Evolutionary conservation across 2,329 filamentous ascomycete genomes (phyloP), one percentile per base, ranked within the genome.

Genomic region (Nemania bipapillata): DNA sequence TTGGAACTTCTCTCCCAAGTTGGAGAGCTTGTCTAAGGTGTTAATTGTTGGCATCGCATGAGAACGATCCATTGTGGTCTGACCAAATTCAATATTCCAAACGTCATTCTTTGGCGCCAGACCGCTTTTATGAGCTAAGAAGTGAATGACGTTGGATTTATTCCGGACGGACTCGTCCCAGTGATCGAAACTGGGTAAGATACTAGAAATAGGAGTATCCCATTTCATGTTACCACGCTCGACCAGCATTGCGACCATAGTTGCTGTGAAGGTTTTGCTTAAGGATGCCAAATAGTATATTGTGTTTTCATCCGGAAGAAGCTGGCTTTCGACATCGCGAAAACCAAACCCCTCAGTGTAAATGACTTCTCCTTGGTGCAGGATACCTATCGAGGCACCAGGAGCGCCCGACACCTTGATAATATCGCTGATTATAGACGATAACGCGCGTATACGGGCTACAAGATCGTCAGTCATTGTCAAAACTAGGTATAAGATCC

Each of bases 331-430:
- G 4, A 56, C 32, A 56, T 56, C 53, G 5, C 32, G 35, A 26
- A 20, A 56, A 26, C 53, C 53, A 32, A 37, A 56, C 1, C 32
- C 30, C 32, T 30, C 32, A 6, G 30, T 40, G 20, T 56, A 15
- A 30, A 56, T 42, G 12, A 24, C 32, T 12, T 56, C 53, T 35
- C 53, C 53, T 17, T 56, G 53, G 28, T 56, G 53, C 20, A 56
- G 5, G 9, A 40, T n/a, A 12, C 53, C 32, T 40, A 56, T 20
- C 2, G 53, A 56, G 32, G 22, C 20, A 3, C 52, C 53, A 9
- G 53, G 53, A 1, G 53, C 30, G 24, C 47, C 47, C 20, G 20
- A 24, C 7, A 50, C 24, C 6, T 28, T 24, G 7, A 50, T 26
- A 24, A 50, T 50, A 9, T 26, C 47, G 2, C 26, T 28, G 47